Percentiles rank a stretch among this genome's conserved stretches.
Evolutionary conservation across 305 asterid genomes (phyloP).

Genomic region (Euphrasia arctica): DNA sequence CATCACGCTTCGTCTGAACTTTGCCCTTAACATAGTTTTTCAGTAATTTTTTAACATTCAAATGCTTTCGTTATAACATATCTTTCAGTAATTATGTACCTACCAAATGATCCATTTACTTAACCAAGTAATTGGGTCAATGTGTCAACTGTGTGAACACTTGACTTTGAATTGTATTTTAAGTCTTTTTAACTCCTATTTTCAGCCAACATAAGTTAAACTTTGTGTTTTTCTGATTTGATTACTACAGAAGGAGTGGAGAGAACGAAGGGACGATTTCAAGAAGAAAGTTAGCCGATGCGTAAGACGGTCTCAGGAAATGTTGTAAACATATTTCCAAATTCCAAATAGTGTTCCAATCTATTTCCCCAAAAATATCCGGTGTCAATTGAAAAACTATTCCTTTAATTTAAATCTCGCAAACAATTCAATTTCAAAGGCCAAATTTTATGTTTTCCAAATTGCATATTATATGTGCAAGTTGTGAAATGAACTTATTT

Average conservation of each 20-base stretch:
- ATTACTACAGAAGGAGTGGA: slow-evolving; percentile 88
- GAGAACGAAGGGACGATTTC: slow-evolving; percentile 88
- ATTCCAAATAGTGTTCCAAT: slow-evolving; percentile 13
- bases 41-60: too few relatives aligned
- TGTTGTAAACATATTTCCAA: slow-evolving; percentile 39
- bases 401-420: slow-evolving; percentile 31
- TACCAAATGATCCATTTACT: slow-evolving; percentile 8
- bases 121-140: not conserved
- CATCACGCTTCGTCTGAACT: too few relatives aligned
- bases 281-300: slow-evolving; percentile 93
- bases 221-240: slow-evolving; percentile 1
- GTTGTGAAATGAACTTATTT: slow-evolving; percentile 27
- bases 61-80: not conserved
- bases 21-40: too few relatives aligned
- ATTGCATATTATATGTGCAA: slow-evolving; percentile 22
- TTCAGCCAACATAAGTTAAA: too few relatives aligned
- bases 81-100: not conserved
- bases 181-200: too few relatives aligned
- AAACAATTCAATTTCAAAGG: slow-evolving; percentile 28
- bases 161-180: too few relatives aligned
- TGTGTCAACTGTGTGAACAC: not conserved
- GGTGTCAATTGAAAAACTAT: slow-evolving; percentile 30
- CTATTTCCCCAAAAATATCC: slow-evolving; percentile 14
- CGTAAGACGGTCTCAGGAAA: slow-evolving; percentile 90
- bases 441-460: slow-evolving; percentile 24